Evolutionary conservation across 371 early-diverging fungal genomes (phyloP), one percentile per base, ranked within the genome.

Genomic region (Rhizopus stolonifer): DNA sequence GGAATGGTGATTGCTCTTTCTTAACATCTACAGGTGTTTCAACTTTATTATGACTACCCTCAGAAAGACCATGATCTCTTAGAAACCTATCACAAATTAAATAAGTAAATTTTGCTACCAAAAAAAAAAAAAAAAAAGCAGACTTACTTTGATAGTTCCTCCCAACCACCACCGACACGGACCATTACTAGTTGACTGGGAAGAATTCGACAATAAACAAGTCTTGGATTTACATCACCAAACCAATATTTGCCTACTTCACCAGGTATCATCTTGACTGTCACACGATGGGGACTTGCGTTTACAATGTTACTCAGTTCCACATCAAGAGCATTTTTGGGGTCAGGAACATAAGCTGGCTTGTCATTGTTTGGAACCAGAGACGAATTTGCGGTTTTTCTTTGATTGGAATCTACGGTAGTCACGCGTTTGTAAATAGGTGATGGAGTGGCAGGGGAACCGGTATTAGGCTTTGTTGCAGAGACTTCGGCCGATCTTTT

Each of bases 151-250:
- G 86, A 79, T 23, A 86, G 61, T 45, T 86, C 87, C n/a, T 74
- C 77, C 90, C 90, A 90, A 38, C 90, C 90, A 52, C 90, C 90
- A 10, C 90, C 90, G 22, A 90, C 85, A 33, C 90, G 82, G 34
- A 90, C 89, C 88, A 90, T 88, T 17, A 90, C 89, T 55, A 83
- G 59, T 18, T 82, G 74, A 52, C 82, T 82, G 7, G 82, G 67
- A 10, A 90, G 65, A 40, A 88, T 80, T 25, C 89, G 82, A 42
- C 77, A 77, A 17, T 65, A 69, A 14, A 64, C 64, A 23, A 64
- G 54, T 25, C 56, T 54, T n/a, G 81, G 82, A 47, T 83, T 79
- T 23, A 72, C 58, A 44, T 85, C 85, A n/a, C 84, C 84, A 73
- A 86, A 84, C 75, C 83, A 77, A 60, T 86, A 86, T 31, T 81